These are phyloP conservation scores for Filobasidium floriforme DNA, from an alignment of 768 basidiomycete genomes.

Conservation along the genomic window DNA sequence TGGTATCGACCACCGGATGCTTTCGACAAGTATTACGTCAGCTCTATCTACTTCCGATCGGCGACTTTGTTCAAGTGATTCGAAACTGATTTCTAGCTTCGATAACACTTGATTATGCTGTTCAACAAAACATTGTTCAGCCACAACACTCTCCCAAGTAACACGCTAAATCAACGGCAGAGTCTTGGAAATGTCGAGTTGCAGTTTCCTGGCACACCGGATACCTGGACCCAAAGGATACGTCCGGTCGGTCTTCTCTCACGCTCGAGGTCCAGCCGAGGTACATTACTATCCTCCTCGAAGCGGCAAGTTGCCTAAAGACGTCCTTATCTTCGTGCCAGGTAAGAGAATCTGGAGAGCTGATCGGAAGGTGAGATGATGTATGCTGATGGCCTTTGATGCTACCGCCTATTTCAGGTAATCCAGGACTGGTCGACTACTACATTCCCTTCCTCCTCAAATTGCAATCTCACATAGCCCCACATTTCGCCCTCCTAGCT, in stretches of 20 bases:
- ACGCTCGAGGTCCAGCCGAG: conserved; percentile 10
- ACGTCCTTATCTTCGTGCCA: conserved; percentile 19
- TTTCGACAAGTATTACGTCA: too few species aligned
- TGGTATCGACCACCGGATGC: too few species aligned
- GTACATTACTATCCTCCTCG: conserved; percentile 21
- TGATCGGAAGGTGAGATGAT: not conserved
- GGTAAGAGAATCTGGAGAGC: conserved; percentile 1
- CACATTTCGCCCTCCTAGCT: conserved; percentile 51
- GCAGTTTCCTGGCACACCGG: too few species aligned
- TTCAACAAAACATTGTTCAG: too few species aligned
- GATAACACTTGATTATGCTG: too few species aligned
- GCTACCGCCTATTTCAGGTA: conserved; percentile 41
- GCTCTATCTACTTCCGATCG: too few species aligned
- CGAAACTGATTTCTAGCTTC: too few species aligned
- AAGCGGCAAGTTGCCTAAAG: conserved; percentile 10
- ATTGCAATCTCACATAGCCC: conserved; percentile 54
- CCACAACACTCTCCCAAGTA: too few species aligned
- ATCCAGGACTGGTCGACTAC: conserved; percentile 60
- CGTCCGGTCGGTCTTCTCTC: not conserved
- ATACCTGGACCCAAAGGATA: not conserved
- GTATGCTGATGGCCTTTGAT: not conserved
- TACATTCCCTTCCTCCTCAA: conserved; percentile 60
- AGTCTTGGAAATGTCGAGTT: too few species aligned
- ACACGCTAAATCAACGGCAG: too few species aligned
- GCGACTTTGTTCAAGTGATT: too few species aligned